Conservation (phyloP, 306 rosid species). For the Malus domestica region ASM211411v1 NC_041803.1:9129001-9129500, state of each 20-base stretch:
- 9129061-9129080: background rate
- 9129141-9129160: too few relatives aligned
- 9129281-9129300: too few relatives aligned
- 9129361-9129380: too few relatives aligned
- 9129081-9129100: conserved; percentile 4
- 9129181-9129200: too few relatives aligned
- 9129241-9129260: too few relatives aligned
- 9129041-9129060: background rate
- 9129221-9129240: too few relatives aligned
- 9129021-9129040: background rate
- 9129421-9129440: background rate
- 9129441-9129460: background rate
- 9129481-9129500: too few relatives aligned
- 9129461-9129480: background rate
- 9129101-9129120: too few relatives aligned
- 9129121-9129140: too few relatives aligned
- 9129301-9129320: background rate
- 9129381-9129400: background rate
- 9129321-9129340: background rate
- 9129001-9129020: background rate
- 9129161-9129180: too few relatives aligned
- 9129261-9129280: too few relatives aligned
- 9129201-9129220: too few relatives aligned
- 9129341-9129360: background rate
- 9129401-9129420: background rate